phyloP scores from a whole-genome alignment of 345 rosid genomes.

The Hibiscus mutabilis region DNA sequence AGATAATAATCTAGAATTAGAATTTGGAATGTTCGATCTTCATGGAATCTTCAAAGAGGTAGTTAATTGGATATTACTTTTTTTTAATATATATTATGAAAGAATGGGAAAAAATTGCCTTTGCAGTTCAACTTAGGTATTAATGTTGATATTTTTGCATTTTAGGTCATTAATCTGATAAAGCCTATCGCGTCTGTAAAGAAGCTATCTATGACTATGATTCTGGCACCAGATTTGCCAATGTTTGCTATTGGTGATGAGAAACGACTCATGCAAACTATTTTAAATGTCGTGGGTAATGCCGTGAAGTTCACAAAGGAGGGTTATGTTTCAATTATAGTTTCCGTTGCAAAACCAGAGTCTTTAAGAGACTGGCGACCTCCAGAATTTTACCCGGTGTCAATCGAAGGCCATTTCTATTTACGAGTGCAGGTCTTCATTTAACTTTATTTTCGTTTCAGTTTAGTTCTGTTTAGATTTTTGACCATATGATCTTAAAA shows the following conservation, averaged over 20 bases:
- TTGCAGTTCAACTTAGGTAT: background rate
- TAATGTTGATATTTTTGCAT: background rate
- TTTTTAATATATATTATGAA: background rate
- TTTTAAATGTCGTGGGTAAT: conserved; percentile 75
- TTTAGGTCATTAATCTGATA: conserved; percentile 61
- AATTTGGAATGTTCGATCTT: conserved; percentile 53
- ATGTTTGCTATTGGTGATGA: conserved; percentile 71
- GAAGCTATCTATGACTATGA: conserved; percentile 54
- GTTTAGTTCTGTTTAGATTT: background rate
- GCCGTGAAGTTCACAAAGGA: conserved; percentile 95
- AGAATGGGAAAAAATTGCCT: background rate
- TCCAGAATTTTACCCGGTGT: conserved; percentile 51
- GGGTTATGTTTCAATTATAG: conserved; percentile 63
- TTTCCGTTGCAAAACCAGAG: conserved; percentile 73
- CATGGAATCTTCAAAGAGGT: conserved; percentile 72
- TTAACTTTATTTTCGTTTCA: background rate
- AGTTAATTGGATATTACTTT: background rate
- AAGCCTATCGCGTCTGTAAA: conserved; percentile 80
- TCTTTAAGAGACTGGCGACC: conserved; percentile 59
- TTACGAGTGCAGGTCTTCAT: conserved; percentile 65
- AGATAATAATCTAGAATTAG: conserved; percentile 83
- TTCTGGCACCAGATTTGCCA: conserved; percentile 74
- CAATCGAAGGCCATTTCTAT: conserved; percentile 65
- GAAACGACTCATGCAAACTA: conserved; percentile 76
- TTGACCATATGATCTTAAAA: background rate